phyloP scores from a whole-genome alignment of 208 protist genomes.

The Phytomonas francai region DNA sequence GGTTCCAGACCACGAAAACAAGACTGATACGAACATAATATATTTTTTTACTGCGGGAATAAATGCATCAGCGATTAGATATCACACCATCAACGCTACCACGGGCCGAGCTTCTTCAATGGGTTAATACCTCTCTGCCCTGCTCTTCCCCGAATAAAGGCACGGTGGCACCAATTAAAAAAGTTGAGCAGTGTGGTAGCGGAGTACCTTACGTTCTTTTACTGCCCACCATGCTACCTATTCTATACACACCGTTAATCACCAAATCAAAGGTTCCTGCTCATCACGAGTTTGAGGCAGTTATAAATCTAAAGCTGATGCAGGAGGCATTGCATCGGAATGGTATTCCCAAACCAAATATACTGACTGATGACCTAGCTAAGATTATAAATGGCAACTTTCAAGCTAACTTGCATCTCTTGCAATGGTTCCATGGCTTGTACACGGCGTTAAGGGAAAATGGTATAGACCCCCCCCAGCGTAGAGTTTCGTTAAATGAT shows the following conservation, averaged over 20 bases:
- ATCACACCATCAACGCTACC: slow-evolving; percentile 43
- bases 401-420: slow-evolving; percentile 95
- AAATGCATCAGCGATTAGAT: slow-evolving; percentile 32
- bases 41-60: not conserved
- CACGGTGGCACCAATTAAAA: slow-evolving; percentile 28
- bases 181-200: slow-evolving; percentile 79
- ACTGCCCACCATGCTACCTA: slow-evolving; percentile 86
- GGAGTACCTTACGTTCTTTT: slow-evolving; percentile 92
- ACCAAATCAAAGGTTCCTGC: slow-evolving; percentile 82
- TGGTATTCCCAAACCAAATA: slow-evolving; percentile 61
- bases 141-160: slow-evolving; percentile 21
- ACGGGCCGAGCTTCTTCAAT: slow-evolving; percentile 67
- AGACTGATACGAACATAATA: slow-evolving; percentile 3
- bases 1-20: not conserved
- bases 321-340: slow-evolving; percentile 88
- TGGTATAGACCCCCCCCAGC: slow-evolving; percentile 27
- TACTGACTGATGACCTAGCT: slow-evolving; percentile 72
- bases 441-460: slow-evolving; percentile 28
- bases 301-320: slow-evolving; percentile 94
- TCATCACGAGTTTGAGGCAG: slow-evolving; percentile 92
- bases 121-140: slow-evolving; percentile 59
- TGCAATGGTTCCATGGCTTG: slow-evolving; percentile 94
- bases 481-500: slow-evolving; percentile 10
- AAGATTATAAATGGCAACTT: slow-evolving; percentile 93
- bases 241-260: slow-evolving; percentile 64